These are phyloP conservation scores for Oehlia diaphana DNA, from an alignment of 192 early-diverging fungal genomes.

Conservation along the genomic window DNA sequence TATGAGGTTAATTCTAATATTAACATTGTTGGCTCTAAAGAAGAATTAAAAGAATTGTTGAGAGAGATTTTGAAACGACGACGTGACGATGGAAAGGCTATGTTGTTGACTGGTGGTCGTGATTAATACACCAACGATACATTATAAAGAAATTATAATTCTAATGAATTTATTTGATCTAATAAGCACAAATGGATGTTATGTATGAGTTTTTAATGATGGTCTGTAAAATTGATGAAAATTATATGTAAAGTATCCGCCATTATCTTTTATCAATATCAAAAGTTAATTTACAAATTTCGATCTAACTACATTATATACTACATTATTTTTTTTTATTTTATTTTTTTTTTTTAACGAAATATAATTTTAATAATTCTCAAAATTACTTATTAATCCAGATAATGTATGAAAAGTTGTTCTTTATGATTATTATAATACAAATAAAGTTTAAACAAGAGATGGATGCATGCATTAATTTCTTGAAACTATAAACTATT, in stretches of 20 bases:
- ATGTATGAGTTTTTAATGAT: too few relatives aligned
- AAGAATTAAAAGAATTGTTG: not conserved
- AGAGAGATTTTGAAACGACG: conserved; percentile 5
- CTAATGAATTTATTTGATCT: too few relatives aligned
- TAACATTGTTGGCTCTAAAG: not conserved
- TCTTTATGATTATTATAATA: not conserved
- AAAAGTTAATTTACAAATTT: too few relatives aligned
- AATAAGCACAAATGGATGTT: too few relatives aligned
- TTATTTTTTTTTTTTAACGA: too few relatives aligned
- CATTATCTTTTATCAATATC: too few relatives aligned
- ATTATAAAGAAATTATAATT: not conserved
- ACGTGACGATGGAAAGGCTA: not conserved
- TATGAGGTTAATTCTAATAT: not conserved
- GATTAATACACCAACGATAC: not conserved
- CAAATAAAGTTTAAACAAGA: not conserved
- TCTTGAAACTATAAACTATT: not conserved
- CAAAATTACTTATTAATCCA: too few relatives aligned
- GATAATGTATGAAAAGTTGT: not conserved
- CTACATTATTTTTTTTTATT: too few relatives aligned
- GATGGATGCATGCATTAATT: not conserved
- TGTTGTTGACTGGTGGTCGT: not conserved
- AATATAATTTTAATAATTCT: too few relatives aligned
- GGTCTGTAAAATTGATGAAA: too few relatives aligned
- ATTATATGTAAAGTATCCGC: too few relatives aligned
- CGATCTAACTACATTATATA: too few relatives aligned